These are phyloP conservation scores for Jaenimonas drosophilae DNA, from an alignment of 208 protist genomes.

Conservation along the genomic window DNA sequence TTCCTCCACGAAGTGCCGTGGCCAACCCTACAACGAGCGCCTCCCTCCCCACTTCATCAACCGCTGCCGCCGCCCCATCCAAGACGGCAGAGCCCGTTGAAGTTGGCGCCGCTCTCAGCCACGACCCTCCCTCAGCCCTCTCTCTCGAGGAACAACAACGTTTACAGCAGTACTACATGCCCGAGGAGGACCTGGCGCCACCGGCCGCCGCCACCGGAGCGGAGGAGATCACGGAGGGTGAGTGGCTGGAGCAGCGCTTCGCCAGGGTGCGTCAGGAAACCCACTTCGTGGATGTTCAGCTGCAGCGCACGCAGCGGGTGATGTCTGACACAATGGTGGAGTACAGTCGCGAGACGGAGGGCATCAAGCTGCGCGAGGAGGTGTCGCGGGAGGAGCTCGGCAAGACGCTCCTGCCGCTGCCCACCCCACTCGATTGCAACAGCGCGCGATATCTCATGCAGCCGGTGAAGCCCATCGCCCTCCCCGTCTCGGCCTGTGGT, in stretches of 20 bases:
- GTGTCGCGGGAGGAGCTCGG: slow-evolving; percentile 19
- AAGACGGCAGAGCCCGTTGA: too few species aligned
- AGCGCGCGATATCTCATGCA: slow-evolving; percentile 45
- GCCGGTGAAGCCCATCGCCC: slow-evolving; percentile 9
- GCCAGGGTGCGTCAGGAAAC: slow-evolving; percentile 39
- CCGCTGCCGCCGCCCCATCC: too few species aligned
- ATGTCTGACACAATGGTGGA: slow-evolving; percentile 41
- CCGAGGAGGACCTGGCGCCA: neutral
- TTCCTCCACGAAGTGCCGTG: neutral
- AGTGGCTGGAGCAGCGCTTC: slow-evolving; percentile 42
- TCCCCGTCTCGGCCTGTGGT: neutral
- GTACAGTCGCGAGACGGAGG: slow-evolving; percentile 60
- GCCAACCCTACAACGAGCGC: too few species aligned
- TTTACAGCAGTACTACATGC: slow-evolving; percentile 3
- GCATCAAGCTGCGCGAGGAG: slow-evolving; percentile 47
- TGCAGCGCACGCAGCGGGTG: slow-evolving; percentile 67
- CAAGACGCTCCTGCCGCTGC: slow-evolving; percentile 35
- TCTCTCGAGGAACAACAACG: neutral
- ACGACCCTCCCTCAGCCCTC: neutral
- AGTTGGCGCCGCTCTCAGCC: neutral
- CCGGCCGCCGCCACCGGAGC: neutral
- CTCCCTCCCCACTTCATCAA: too few species aligned
- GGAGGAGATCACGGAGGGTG: slow-evolving; percentile 29
- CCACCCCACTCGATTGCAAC: slow-evolving; percentile 20
- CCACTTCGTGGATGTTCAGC: slow-evolving; percentile 64